Conservation (phyloP, 2,329 filamentous ascomycete species). For the Nemania sp. region DNA sequence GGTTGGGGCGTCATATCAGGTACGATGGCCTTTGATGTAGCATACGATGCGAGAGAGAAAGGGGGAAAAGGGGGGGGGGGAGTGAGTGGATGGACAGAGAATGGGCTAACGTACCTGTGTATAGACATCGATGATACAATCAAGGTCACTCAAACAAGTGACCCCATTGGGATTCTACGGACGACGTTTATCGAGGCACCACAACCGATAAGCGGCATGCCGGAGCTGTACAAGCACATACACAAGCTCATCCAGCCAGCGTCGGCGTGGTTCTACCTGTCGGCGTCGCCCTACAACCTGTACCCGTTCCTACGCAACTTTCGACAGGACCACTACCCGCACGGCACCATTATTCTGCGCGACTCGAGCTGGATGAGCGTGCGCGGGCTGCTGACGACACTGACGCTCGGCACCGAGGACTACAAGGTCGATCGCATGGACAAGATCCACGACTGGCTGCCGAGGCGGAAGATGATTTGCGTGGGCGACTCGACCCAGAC, state of each 20-base stretch:
- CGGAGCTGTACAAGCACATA: constrained; percentile 80
- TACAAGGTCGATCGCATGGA: constrained; percentile 88
- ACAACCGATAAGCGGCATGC: constrained; percentile 81
- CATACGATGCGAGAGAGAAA: no score
- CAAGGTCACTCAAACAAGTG: constrained; percentile 86
- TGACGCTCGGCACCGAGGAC: constrained; percentile 83
- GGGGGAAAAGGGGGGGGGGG: background rate
- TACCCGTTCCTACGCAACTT: constrained; percentile 88
- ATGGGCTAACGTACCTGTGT: constrained; percentile 29
- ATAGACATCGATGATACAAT: constrained; percentile 94
- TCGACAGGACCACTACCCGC: constrained; percentile 75
- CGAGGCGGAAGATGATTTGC: constrained; percentile 80
- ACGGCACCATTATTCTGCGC: constrained; percentile 84
- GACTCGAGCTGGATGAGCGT: constrained; percentile 90
- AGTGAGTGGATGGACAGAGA: background rate
- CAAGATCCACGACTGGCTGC: constrained; percentile 83
- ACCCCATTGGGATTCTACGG: constrained; percentile 81
- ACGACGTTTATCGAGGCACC: constrained; percentile 86
- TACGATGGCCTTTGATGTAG: no score
- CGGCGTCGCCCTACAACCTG: constrained; percentile 92
- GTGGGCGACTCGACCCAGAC: constrained; percentile 93
- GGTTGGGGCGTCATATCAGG: constrained; percentile 88
- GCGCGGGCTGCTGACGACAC: constrained; percentile 79
- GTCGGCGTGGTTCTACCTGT: constrained; percentile 92
- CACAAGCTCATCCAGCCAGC: constrained; percentile 63